Base-by-base conservation (phyloP, 2,329 filamentous ascomycete genomes). In the Epichloe sibirici region DNA sequence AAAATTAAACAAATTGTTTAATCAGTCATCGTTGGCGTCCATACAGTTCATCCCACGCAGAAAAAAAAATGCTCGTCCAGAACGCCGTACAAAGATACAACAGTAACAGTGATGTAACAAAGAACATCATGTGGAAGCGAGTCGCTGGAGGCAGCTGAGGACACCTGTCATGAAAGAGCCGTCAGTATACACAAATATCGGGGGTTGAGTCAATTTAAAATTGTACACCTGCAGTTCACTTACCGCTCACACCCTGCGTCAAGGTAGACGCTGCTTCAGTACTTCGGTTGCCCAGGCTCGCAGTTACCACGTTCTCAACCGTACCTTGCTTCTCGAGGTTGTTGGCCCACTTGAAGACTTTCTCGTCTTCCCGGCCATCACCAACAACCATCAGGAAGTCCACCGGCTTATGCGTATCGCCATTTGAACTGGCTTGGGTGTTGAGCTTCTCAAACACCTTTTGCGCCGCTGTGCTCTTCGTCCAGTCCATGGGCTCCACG, bases 301-400 rank as follows among this genome's bases (percentile, higher is more conserved):
- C 90, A 2, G 90, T 95, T 56, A 86, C 82, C 4, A 93, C 87
- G 52, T 88, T 76, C 48, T 82, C 70, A 44, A 90, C 76, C 2
- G 71, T 70, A 17, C 77, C 76, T 8, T 77, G 70, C 3, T 77
- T 74, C 23, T 76, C 75, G 11, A 95, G 71, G 48, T 81, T 76
- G 69, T 96, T 95, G 17, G 91, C 93, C 91, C 93, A 97, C 56
- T 84, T 84, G 72, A 95, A 97, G 21, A 95, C 86, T 60, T 88
- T 86, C 65, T 97, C 91, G 58, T 97, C 93, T 60, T 96, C 91
- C 35, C 91, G 83, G 43, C 90, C 89, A 63, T 96, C 90, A 39
- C 91, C 91, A 37, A 90, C 81, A 6, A 95, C 87, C 71, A 96
- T 82, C 53, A 97, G 69, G 67, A 96, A 97, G 64, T 96, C 89